Percentiles rank a stretch among this genome's conserved stretches.
These are phyloP conservation scores for Bruguiera gymnorhiza DNA, from an alignment of 345 rosid genomes.

Conservation along the genomic window DNA sequence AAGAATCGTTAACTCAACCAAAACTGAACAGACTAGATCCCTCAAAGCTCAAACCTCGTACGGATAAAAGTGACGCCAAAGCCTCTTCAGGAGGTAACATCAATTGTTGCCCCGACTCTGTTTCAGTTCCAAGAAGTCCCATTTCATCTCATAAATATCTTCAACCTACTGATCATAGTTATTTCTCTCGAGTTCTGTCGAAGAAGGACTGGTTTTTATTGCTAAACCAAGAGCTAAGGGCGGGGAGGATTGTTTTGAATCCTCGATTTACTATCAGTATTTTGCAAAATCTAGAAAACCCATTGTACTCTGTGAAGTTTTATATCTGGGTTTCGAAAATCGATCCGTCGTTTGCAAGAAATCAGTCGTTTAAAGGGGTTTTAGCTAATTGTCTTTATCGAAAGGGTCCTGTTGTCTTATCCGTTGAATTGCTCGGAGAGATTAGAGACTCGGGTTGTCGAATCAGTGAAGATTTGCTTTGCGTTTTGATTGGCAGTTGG, in stretches of 20 bases:
- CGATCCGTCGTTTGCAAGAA: constrained; percentile 42
- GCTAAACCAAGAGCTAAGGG: constrained; percentile 54
- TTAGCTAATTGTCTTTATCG: constrained; percentile 47
- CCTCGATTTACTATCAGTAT: constrained; percentile 57
- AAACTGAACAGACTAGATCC: constrained; percentile 12
- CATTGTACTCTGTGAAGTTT: constrained; percentile 51
- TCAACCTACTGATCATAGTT: constrained; percentile 39
- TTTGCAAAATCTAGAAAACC: constrained; percentile 75
- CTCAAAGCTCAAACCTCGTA: constrained; percentile 8
- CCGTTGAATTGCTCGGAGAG: constrained; percentile 63
- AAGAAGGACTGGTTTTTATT: constrained; percentile 73
- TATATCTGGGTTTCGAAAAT: constrained; percentile 71
- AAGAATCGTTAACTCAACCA: constrained; percentile 6
- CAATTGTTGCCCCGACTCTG: constrained; percentile 4
- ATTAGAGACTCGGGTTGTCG: constrained; percentile 51
- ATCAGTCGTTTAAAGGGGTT: constrained; percentile 52
- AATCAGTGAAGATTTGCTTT: constrained; percentile 66
- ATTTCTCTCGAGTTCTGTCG: constrained; percentile 54
- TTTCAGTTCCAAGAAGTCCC: constrained; percentile 7
- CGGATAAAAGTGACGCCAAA: neutral
- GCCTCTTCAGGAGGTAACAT: constrained; percentile 31
- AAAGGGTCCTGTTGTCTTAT: constrained; percentile 72
- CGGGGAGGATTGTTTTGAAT: constrained; percentile 47
- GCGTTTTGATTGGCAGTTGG: constrained; percentile 82
- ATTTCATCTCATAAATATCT: constrained; percentile 14